Evolutionary conservation across 2,329 filamentous ascomycete species (phyloP).

Genomic region (Calcarisporium arbuscula): DNA sequence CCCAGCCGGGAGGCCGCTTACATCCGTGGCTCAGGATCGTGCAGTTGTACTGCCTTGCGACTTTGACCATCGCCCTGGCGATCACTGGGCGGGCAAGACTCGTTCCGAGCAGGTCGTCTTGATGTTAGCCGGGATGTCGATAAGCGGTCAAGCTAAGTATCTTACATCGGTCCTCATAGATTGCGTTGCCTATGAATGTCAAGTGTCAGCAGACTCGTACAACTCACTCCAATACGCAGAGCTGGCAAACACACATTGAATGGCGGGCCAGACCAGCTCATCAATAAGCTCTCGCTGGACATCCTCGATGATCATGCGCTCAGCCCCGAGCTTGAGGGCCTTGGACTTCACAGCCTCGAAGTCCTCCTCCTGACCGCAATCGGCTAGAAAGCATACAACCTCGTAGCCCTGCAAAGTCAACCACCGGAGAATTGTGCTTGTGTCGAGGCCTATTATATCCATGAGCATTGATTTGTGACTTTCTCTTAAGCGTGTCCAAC

Average conservation of each 20-base stretch:
- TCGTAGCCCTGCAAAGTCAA: conserved; percentile 24
- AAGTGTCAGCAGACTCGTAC: no score
- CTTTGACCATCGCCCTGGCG: conserved; percentile 41
- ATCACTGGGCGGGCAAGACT: conserved; percentile 60
- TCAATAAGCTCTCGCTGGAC: conserved; percentile 67
- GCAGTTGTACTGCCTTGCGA: conserved; percentile 31
- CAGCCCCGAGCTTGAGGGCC: conserved; percentile 38
- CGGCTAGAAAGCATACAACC: conserved; percentile 41
- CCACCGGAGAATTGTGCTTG: conserved; percentile 35
- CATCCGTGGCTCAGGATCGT: conserved; percentile 42
- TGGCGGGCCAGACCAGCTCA: conserved; percentile 68
- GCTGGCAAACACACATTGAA: conserved; percentile 57
- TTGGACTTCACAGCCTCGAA: conserved; percentile 64
- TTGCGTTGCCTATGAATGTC: conserved; percentile 48
- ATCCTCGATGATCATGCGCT: conserved; percentile 48
- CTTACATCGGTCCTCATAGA: conserved; percentile 55
- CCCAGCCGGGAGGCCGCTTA: conserved; percentile 62
- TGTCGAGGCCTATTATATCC: conserved; percentile 39
- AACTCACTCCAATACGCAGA: no score
- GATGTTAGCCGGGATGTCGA: no score
- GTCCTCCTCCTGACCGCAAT: conserved; percentile 65
- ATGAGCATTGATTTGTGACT: no score
- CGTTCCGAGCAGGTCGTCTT: conserved; percentile 42
- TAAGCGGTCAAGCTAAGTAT: no score
- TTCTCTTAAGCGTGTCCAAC: no score